phyloP scores from a whole-genome alignment of 257 asterid species.

The Oldenlandia corymbosa region DNA sequence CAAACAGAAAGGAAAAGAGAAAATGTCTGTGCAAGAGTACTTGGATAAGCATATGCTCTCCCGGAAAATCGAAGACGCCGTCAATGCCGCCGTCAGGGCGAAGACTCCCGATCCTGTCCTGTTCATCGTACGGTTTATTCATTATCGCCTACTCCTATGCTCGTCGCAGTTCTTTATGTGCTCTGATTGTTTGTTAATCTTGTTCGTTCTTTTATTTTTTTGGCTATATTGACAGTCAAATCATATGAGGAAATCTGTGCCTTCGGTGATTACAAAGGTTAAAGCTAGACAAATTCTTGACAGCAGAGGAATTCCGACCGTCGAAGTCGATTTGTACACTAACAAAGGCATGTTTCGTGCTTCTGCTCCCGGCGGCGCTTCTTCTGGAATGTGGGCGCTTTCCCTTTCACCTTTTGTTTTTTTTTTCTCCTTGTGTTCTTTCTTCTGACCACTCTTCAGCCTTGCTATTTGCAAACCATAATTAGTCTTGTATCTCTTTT shows the following conservation, averaged over 20 bases:
- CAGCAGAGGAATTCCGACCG: conserved; percentile 98
- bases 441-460: not conserved
- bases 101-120: conserved; percentile 92
- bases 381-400: conserved; percentile 65
- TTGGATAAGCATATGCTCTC: conserved; percentile 86
- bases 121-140: conserved; percentile 47
- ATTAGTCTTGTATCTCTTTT: no score
- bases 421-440: not conserved
- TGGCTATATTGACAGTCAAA: conserved; percentile 38
- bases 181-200: not conserved
- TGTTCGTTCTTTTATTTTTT: not conserved
- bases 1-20: not conserved
- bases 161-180: not conserved
- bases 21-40: conserved; percentile 95
- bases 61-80: conserved; percentile 96
- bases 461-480: no score
- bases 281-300: conserved; percentile 93
- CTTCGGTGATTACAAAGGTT: conserved; percentile 83
- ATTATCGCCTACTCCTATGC: not conserved
- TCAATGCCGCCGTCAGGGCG: conserved; percentile 97
- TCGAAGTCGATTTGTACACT: conserved; percentile 90
- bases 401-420: not conserved
- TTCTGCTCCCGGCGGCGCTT: conserved; percentile 71
- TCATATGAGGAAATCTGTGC: conserved; percentile 86
- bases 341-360: conserved; percentile 91